Evolutionary conservation across 108 stramenopile genomes (phyloP), one percentile per base, ranked within the genome.

Genomic region (Nitzschia palea): DNA sequence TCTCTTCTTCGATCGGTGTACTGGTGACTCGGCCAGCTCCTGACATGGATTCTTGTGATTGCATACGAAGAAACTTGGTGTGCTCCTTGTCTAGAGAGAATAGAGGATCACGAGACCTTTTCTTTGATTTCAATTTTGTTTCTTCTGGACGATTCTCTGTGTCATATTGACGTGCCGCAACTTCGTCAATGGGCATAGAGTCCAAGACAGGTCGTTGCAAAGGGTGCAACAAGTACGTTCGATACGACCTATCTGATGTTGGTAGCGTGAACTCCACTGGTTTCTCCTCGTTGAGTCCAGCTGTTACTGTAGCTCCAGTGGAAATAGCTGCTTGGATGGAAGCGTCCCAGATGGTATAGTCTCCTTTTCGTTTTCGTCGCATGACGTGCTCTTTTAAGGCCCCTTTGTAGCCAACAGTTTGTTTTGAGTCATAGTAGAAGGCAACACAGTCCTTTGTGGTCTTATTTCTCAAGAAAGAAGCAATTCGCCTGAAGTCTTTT

Each of bases 391-490:
- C 94, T 51, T 90, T 90, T 67, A 95, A 53, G 9, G 90, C 89
- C 20, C 76, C 82, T 48, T 97, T 95, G 75, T 90, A 93, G 0
- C 89, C 81, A 36, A 94, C 83, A 2, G 71, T 76, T 63, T 93
- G 89, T 67, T 97, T 97, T 27, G 95, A 91, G 68, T 95, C 85
- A 61, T 98, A 99, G 80, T 97, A 99, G 43, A 99, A 97, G 28
- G 73, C 70, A 32, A 97, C 74, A 55, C 92, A 96, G 65, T 99
- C 97, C 34, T 82, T 86, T 1, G 96, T 91, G 0, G 88, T 73
- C 65, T 97, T 97, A 55, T 96, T 87, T 34, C 81, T 71, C 23
- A 99, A 66, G 62, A 94, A 97, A 9, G 96, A 80, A 14, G 98
- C 91, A 54, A 99, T 98, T 44, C 89, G 79, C 17, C 91, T 81